These are phyloP conservation scores for Pestalotiopsis sp. DNA, from an alignment of 2,329 filamentous ascomycete genomes.

Conservation along the genomic window DNA sequence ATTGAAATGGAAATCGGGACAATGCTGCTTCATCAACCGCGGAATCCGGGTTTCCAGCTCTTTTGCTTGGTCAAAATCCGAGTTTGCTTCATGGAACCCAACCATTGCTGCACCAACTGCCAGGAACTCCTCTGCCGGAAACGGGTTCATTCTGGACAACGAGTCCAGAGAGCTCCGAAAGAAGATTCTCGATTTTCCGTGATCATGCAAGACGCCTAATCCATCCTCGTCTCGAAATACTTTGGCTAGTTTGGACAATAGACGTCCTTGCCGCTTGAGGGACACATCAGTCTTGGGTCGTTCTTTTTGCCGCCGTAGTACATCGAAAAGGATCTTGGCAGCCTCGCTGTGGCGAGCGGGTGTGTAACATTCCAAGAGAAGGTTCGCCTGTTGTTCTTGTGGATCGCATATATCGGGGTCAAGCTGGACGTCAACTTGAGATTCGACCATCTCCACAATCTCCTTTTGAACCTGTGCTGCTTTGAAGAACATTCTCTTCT, in stretches of 20 bases:
- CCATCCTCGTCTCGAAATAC: not conserved
- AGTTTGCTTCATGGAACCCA: not conserved
- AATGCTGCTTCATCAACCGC: not conserved
- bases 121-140: not conserved
- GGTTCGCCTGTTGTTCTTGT: not conserved
- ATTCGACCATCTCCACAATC: not conserved
- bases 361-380: not conserved
- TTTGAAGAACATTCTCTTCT: not conserved
- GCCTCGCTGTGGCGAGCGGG: no score
- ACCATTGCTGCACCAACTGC: not conserved
- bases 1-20: not conserved
- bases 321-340: no score
- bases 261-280: no score
- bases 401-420: not conserved
- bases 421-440: not conserved
- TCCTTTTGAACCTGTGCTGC: not conserved
- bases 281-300: no score
- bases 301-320: no score
- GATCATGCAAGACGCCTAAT: not conserved
- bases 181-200: not conserved
- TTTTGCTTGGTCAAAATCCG: not conserved
- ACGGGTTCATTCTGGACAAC: not conserved
- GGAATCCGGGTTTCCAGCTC: not conserved
- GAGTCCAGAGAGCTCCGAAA: not conserved
- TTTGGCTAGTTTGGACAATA: not conserved